Base-by-base conservation (phyloP, 148 eudicot species). In the Gaultheria prostrata region DNA sequence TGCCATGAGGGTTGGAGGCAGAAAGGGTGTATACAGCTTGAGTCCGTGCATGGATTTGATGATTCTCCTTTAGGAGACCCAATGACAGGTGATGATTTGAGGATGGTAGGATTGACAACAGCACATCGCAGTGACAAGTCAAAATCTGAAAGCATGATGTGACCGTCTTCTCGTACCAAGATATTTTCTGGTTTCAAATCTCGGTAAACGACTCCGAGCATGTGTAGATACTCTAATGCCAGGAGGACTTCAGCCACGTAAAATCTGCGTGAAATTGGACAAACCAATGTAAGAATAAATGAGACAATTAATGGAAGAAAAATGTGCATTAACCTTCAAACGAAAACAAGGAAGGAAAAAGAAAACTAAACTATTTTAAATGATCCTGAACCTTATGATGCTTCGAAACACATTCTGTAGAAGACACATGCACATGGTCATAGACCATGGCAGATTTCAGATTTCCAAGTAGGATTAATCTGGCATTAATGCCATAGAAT, bases 201-300 rank as follows among this genome's bases (percentile, higher is more conserved):
- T 83, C 98, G 88, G 81, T 94, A 94, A n/a, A 94, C 91, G 51
- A 94, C 92, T 79, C 98, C 98, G 65, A 93, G 92, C 95, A 93
- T 91, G 90, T 94, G 98, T 83, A 94, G 93, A 86, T 94, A 93
- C 82, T 94, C 98, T 83, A 94, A 75, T 73, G 98, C 95, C 80
- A 94, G 89, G 65, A 94, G 94, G 81, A 94, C 91, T 87, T 94
- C 98, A 50, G 98, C 95, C 83, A 89, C 91, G 85, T 94, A 94
- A 85, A 94, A 94, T 87, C 98, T 94, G 91, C 59, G 61, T 15
- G 49, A 84, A 43, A 82, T 21, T 59, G 74, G 73, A 70, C 30
- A 3, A 69, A 71, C 65, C 4, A 78, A 49, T 12, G 32, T 5
- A 18, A 50, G 63, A 78, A 6, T 6, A 28, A 21, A 56, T 51